Base-by-base conservation (phyloP, 2,329 filamentous ascomycete genomes). In the Alternaria alternata region DNA sequence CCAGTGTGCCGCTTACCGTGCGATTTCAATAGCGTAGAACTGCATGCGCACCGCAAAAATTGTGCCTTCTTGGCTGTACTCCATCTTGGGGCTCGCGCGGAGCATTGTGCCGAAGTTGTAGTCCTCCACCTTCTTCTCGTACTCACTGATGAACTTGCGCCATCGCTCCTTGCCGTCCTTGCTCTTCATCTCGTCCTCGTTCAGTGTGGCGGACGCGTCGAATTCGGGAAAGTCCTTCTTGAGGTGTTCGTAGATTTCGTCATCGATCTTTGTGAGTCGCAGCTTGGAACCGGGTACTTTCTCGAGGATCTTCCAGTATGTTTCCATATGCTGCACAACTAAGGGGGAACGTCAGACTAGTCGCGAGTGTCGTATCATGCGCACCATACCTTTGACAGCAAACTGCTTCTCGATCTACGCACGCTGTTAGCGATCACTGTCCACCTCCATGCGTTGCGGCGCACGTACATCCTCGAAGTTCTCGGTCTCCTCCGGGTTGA, bases 21-120 rank as follows among this genome's bases (percentile, higher is more conserved):
- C 85, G 67, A 90, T 91, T 76, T 93, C 91, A 62, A 93, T 83
- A 34, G 91, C 91, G 73, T 94, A 94, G 78, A 94, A 94, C 75
- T 93, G 90, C 90, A 94, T 94, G 61, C 90, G 84, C 82, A 86
- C 89, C 81, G 83, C 93, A 72, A 99, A 98, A 54, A 99, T 97
- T 3, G 93, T 97, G 55, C 90, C 92, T 57, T 96, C 85, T 81
- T 96, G 85, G 54, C 90, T 92, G 78, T 99, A 98, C 80, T 97
- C 94, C 54, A 80, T 88, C 71, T 91, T 92, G 38, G 93, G 86
- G 74, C 87, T 91, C 58, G 87, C 86, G 59, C 95, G 88, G 71
- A 99, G 79, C 86, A 99, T 94, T 34, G 95, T 97, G 57, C 95
- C 95, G 80, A 97, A 99, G 84, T 97, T 99, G 85, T 89, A 99